Base-by-base conservation (phyloP, 768 basidiomycete genomes). In the Vishniacozyma victoriae region DNA sequence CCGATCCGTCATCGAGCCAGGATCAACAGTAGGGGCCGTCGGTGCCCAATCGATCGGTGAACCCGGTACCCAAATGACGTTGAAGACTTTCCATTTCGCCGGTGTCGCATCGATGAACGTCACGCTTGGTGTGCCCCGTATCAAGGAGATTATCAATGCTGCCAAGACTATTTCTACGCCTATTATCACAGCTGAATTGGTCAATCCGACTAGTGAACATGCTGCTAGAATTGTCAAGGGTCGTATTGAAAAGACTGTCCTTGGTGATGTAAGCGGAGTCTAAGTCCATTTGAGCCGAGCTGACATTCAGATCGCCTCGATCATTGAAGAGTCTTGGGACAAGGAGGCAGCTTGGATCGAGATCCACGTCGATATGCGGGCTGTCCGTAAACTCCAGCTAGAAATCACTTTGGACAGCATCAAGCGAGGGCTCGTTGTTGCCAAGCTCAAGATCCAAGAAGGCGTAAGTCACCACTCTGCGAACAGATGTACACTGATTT, bases 101-200 rank as follows among this genome's bases (percentile, higher is more conserved):
- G 95, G 95, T 75, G 93, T 99, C 54, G 95, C 95, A 6, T 93
- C 92, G 29, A 99, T 97, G 95, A 97, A 96, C 74, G 90, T 99
- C 55, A 99, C 95, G 0, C 81, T 97, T 29, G 95, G 95, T 73
- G 95, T 97, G n/a, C 95, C 95, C 2, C 93, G 95, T 64, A 97
- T 99, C 75, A 97, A 97, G 73, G 95, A 99, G 73, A 97, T 99
- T 58, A 99, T 99, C 77, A 99, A 97, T 61, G 95, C 91, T 2
- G 88, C 95, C n/a, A 99, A 95, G 71, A 73, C 78, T 31, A 97
- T 99, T 73, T 91, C 86, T 65, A 99, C 95, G 0, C 95, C 95
- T 3, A 96, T 99, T 70, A 99, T 99, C 71, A 92, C 92, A 54
- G 93, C 92, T 62, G 89, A 87, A 69, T 78, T 99, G 20, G 89